Percentiles rank a stretch among this genome's conserved stretches.
Conservation (phyloP, 2,329 filamentous ascomycete genomes). For the Exophiala spinifera region DNA sequence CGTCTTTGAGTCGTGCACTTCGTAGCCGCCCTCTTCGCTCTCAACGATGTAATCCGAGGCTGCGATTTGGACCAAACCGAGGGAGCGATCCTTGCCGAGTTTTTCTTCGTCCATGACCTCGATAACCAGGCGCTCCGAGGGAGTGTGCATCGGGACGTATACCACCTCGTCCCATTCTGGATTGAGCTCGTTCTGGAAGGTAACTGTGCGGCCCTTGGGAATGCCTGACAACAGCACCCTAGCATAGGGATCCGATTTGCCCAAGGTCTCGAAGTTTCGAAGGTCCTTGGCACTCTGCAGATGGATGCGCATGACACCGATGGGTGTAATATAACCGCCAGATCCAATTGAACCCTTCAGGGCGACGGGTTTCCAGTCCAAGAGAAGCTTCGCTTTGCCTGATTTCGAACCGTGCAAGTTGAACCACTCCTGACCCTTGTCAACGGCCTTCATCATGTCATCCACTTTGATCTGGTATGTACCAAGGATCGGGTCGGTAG, state of each 20-base stretch:
- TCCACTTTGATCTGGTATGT: slow-evolving; percentile 94
- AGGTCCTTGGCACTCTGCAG: slow-evolving; percentile 79
- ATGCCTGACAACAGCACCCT: slow-evolving; percentile 86
- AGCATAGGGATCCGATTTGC: slow-evolving; percentile 94
- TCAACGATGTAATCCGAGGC: slow-evolving; percentile 76
- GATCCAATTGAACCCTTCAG: slow-evolving; percentile 74
- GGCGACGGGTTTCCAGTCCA: slow-evolving; percentile 94
- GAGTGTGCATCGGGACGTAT: slow-evolving; percentile 84
- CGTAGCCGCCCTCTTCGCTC: slow-evolving; percentile 72
- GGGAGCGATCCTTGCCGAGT: slow-evolving; percentile 81
- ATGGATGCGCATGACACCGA: slow-evolving; percentile 93
- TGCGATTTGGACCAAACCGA: slow-evolving; percentile 75
- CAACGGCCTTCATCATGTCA: slow-evolving; percentile 86
- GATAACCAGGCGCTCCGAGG: slow-evolving; percentile 76
- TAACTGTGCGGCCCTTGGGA: slow-evolving; percentile 87
- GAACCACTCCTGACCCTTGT: slow-evolving; percentile 95
- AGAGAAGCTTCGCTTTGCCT: slow-evolving; percentile 82
- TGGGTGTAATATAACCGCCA: slow-evolving; percentile 86
- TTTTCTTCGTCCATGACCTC: slow-evolving; percentile 98
- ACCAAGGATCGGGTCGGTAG: slow-evolving; percentile 77
- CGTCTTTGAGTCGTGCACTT: slow-evolving; percentile 73
- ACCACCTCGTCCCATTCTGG: slow-evolving; percentile 95
- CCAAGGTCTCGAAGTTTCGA: slow-evolving; percentile 89
- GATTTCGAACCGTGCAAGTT: slow-evolving; percentile 75
- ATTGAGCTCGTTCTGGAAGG: slow-evolving; percentile 91